phyloP scores from a whole-genome alignment of 2,329 filamentous ascomycete genomes.

The Arthrobotrys pseudoclavata region DNA sequence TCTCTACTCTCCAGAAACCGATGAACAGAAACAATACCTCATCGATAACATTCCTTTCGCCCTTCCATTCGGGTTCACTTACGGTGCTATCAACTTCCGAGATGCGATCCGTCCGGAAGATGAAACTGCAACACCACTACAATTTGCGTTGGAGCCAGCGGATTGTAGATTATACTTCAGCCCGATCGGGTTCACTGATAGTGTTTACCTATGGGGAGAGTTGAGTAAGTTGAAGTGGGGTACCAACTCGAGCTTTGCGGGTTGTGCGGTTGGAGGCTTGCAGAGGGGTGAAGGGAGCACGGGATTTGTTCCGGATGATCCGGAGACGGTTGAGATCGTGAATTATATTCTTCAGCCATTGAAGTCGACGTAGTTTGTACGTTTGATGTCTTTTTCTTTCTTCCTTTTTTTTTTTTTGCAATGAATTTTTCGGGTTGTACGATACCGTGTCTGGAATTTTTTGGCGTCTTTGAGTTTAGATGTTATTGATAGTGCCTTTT shows the following conservation, averaged over 20 bases:
- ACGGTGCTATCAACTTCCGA: constrained; percentile 47
- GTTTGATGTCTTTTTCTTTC: neutral
- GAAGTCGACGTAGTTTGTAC: neutral
- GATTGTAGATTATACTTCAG: constrained; percentile 70
- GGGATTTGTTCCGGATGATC: constrained; percentile 44
- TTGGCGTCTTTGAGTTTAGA: constrained; percentile 14
- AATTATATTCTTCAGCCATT: constrained; percentile 41
- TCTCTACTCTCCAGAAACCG: constrained; percentile 21
- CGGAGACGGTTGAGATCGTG: constrained; percentile 34
- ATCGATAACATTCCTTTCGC: constrained; percentile 31
- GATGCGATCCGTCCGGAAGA: constrained; percentile 52
- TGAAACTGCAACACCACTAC: constrained; percentile 66
- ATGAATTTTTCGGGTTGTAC: constrained; percentile 10
- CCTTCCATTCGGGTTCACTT: constrained; percentile 31
- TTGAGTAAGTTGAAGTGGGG: constrained; percentile 53
- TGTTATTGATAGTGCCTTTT: neutral
- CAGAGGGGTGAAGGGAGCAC: constrained; percentile 39
- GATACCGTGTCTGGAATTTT: neutral
- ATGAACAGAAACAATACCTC: constrained; percentile 25
- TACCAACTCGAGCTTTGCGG: constrained; percentile 33
- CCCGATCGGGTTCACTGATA: constrained; percentile 29
- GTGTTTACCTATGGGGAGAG: constrained; percentile 47
- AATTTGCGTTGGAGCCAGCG: constrained; percentile 69
- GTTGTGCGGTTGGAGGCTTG: constrained; percentile 48
- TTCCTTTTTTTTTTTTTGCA: neutral